Base-by-base conservation (phyloP, 768 basidiomycete genomes). In the Nidula microcarpa region DNA sequence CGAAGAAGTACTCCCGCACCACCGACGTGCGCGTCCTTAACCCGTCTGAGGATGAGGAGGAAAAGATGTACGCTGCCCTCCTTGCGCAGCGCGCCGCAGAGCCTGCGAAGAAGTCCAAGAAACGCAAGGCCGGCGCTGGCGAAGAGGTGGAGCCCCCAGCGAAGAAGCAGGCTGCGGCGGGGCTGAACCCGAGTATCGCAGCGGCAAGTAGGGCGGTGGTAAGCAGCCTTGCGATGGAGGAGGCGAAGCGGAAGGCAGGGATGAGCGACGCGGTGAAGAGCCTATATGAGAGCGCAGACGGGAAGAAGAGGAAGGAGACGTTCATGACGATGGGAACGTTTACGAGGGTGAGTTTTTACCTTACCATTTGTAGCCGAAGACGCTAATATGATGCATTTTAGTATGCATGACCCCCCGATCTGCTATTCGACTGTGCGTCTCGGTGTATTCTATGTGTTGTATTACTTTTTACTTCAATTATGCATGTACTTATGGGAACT, bases 241-340 rank as follows among this genome's bases (percentile, higher is more conserved):
- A 94, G 68, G 83, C 79, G 17, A 93, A 89, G 74, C 77, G 94
- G 57, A 92, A 85, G 68, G 85, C 85, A 1, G 77, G 70, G 5
- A 94, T 95, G 93, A 94, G 85, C 60, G 87, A 84, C 9, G 91
- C 91, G 13, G 85, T 97, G 35, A 89, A 87, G 72, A 87, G 86
- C 35, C 64, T 97, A 59, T 97, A 95, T 65, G 78, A 70, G 44
- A 46, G 23, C 4, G n/a, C 44, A 41, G 82, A 84, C 53, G 79
- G 82, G 13, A 70, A 77, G 49, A 73, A 74, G 57, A 77, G 74
- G 64, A 91, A 93, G 64, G 89, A 89, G 71, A 94, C 91, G 5
- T 95, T 94, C 60, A 92, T 92, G 80, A 95, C 93, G 1, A 89
- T 87, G 80, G 85, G 86, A 14, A 96, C 94, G 10, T 97, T 95